Base-by-base conservation (phyloP, 371 early-diverging fungal species). In the Massospora cicadina region DNA sequence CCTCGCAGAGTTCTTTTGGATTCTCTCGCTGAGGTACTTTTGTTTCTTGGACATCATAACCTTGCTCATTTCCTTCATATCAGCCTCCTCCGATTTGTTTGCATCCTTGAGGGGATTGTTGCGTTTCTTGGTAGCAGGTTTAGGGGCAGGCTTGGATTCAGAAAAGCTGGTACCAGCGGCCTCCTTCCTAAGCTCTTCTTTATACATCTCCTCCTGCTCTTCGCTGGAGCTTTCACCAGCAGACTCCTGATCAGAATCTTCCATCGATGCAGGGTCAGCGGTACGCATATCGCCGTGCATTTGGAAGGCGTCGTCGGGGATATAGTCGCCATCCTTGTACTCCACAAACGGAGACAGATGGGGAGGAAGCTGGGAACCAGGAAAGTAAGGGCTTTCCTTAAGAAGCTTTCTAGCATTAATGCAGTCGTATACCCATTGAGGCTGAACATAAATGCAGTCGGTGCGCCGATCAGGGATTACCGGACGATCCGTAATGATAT, bases 381-480 rank as follows among this genome's bases (percentile, higher is more conserved):
- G 84, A 57, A 79, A 81, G 69, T 96, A 98, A 3, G 77, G 75
- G 25, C 76, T 77, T 1, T 82, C 69, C 58, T 77, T 75, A 54
- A 96, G 68, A 57, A 95, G 71, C 64, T 81, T 81, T 24, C 81
- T 77, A 29, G 90, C 86, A 66, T 98, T 98, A 70, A 95, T 80
- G 69, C 83, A 86, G 71, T 98, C 98, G 69, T 88, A 95, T 2
- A 93, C 79, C 95, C 95, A 98, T 73, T 98, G 98, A n/a, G 98
- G 98, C 75, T 96, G 98, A 29, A 96, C 80, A 69, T 91, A 95
- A n/a, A 75, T 77, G 69, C 95, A 84, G 33, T 75, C 72, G 67
- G 80, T 67, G 70, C 84, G 79, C 67, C 78, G 79, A 67, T 85
- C 80, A 64, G 72, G 72, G 68, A 80, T 79, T 24, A 68, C 68